Percentiles rank a stretch among this genome's conserved stretches.
phyloP scores from a whole-genome alignment of 1,139 yeast genomes.

The Maudiozyma humilis region DNA sequence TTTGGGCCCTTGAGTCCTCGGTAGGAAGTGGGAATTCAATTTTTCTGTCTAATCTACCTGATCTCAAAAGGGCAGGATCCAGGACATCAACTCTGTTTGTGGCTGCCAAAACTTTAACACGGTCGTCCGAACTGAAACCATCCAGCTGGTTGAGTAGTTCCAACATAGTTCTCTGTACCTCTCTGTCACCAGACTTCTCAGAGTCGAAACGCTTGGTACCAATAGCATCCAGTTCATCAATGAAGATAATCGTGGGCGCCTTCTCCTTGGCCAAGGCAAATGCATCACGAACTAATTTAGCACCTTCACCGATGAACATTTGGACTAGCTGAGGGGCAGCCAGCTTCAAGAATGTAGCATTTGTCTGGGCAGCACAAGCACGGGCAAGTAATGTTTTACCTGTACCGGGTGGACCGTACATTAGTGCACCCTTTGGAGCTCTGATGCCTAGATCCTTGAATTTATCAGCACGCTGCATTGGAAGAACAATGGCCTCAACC shows the following conservation, averaged over 20 bases:
- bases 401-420: constrained; percentile 99
- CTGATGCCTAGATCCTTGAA: constrained; percentile 74
- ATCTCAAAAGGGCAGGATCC: constrained; percentile 93
- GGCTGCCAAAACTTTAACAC: constrained; percentile 96
- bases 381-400: constrained; percentile 95
- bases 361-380: constrained; percentile 98
- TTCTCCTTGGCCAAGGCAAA: constrained; percentile 97
- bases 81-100: constrained; percentile 96
- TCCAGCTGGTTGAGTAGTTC: constrained; percentile 93
- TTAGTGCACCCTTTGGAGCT: constrained; percentile 96
- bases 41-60: constrained; percentile 95
- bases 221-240: constrained; percentile 96
- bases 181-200: constrained; percentile 96
- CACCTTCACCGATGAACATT: constrained; percentile 99
- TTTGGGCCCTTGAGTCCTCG: constrained; percentile 95
- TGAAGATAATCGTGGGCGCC: constrained; percentile 95
- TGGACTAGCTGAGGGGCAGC: constrained; percentile 99
- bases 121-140: constrained; percentile 96
- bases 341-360: constrained; percentile 91
- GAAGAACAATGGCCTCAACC: constrained; percentile 95
- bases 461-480: constrained; percentile 97
- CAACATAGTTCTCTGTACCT: constrained; percentile 98
- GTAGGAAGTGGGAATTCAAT: constrained; percentile 96
- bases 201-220: constrained; percentile 98
- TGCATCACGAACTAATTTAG: constrained; percentile 94